phyloP scores from a whole-genome alignment of 208 protist genomes.

The Trypanosoma lewisi region DNA sequence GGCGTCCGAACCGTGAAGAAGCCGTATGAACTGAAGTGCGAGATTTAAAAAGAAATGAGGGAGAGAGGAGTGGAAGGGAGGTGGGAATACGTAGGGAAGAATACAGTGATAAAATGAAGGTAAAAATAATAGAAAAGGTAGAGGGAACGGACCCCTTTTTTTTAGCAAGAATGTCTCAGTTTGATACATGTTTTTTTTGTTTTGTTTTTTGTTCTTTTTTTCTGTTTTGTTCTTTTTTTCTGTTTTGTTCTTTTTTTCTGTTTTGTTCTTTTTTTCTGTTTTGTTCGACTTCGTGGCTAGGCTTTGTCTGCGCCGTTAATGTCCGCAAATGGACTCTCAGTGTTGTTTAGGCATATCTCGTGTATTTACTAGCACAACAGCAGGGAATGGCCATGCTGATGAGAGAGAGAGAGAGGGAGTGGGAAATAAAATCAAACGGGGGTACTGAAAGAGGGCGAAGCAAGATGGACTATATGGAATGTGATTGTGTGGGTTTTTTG shows the following conservation, averaged over 20 bases:
- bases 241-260: conserved; percentile 4
- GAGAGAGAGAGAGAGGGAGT: too few species aligned
- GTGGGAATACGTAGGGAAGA: background rate
- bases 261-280: background rate
- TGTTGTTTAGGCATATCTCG: background rate
- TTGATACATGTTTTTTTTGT: conserved; percentile 20
- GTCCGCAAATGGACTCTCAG: too few species aligned
- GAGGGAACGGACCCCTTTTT: background rate
- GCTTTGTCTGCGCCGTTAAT: background rate
- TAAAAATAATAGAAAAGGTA: conserved; percentile 15
- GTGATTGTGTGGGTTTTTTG: background rate
- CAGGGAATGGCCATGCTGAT: background rate
- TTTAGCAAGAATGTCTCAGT: background rate
- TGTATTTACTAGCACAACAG: background rate
- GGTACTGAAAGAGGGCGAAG: background rate
- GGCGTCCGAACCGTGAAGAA: conserved; percentile 6
- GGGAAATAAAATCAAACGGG: too few species aligned
- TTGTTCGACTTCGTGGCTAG: background rate
- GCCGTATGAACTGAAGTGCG: conserved; percentile 15
- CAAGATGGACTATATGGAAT: background rate
- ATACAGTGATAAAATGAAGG: conserved; percentile 9
- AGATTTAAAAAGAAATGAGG: conserved; percentile 22
- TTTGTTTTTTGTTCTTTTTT: conserved; percentile 13
- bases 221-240: background rate
- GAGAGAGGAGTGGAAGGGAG: background rate